Evolutionary conservation across 2,329 filamentous ascomycete genomes (phyloP).

Genomic region (Colletotrichum tofieldiae): DNA sequence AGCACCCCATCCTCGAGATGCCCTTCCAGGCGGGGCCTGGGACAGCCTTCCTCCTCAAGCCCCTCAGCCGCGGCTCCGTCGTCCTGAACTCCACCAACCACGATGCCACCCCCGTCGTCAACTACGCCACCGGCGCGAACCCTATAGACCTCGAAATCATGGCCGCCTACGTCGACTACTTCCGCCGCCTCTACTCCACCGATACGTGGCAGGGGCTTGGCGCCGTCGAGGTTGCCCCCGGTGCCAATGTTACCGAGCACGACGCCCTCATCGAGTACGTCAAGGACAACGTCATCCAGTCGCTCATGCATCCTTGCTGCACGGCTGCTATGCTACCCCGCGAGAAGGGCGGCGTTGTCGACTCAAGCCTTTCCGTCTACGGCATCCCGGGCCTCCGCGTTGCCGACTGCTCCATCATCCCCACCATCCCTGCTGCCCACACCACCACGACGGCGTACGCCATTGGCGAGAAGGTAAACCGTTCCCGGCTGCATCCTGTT

Average conservation of each 20-base stretch:
- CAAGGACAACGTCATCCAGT: constrained; percentile 51
- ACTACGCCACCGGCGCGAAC: constrained; percentile 54
- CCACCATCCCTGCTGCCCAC: constrained; percentile 25
- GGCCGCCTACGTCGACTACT: constrained; percentile 51
- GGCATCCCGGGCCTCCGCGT: constrained; percentile 48
- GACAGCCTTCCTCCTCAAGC: constrained; percentile 50
- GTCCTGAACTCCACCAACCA: constrained; percentile 45
- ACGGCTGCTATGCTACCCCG: constrained; percentile 62
- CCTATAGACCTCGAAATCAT: constrained; percentile 56
- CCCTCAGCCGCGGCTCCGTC: constrained; percentile 55
- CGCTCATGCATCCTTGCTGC: constrained; percentile 59
- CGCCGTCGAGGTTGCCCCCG: constrained; percentile 44
- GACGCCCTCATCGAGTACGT: constrained; percentile 45
- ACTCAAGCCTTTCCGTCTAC: constrained; percentile 45
- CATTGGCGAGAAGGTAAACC: constrained; percentile 63
- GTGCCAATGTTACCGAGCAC: constrained; percentile 45
- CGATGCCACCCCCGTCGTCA: constrained; percentile 50
- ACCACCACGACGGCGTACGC: constrained; percentile 58
- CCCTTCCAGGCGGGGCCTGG: constrained; percentile 48
- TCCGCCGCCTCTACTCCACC: constrained; percentile 49
- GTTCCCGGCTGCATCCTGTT: not conserved
- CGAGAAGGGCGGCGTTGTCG: constrained; percentile 52
- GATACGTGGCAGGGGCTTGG: constrained; percentile 47
- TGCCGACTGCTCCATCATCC: constrained; percentile 50
- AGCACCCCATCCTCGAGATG: constrained; percentile 51